phyloP scores from a whole-genome alignment of 148 eudicot species.

The Cornus suecica region DNA sequence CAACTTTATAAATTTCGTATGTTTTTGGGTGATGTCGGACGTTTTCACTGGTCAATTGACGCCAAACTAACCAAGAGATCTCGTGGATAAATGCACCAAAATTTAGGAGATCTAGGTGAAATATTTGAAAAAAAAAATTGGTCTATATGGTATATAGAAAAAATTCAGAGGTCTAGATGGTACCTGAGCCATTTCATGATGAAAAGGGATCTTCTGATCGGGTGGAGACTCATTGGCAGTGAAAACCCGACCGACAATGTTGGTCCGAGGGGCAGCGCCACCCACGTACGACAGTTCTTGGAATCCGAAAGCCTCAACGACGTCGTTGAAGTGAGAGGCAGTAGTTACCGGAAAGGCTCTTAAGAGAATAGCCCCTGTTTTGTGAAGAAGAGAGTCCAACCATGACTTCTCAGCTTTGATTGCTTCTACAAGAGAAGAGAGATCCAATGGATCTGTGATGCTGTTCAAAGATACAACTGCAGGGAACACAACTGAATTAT shows the following conservation, averaged over 20 bases:
- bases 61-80: too few relatives aligned
- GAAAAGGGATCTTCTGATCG: constrained; percentile 83
- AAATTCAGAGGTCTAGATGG: too few relatives aligned
- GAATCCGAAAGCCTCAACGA: constrained; percentile 80
- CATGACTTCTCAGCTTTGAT: constrained; percentile 50
- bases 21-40: too few relatives aligned
- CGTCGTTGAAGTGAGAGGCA: constrained; percentile 71
- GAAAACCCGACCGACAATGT: constrained; percentile 74
- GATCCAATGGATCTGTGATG: neutral
- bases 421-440: constrained; percentile 25
- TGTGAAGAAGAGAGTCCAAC: constrained; percentile 50
- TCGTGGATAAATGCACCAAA: too few relatives aligned
- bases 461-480: constrained; percentile 44
- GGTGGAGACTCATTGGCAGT: constrained; percentile 92
- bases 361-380: constrained; percentile 59
- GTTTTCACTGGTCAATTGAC: too few relatives aligned
- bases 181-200: constrained; percentile 95
- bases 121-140: too few relatives aligned
- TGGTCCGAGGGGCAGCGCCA: constrained; percentile 72
- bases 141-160: too few relatives aligned
- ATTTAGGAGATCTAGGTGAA: too few relatives aligned
- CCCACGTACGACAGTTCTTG: constrained; percentile 80
- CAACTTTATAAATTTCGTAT: too few relatives aligned
- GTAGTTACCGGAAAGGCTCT: constrained; percentile 49
- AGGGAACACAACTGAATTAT: constrained; percentile 40